Evolutionary conservation across 106 monocot genomes (phyloP), one percentile per base, ranked within the genome.

Genomic region (Dioscorea dumetorum): DNA sequence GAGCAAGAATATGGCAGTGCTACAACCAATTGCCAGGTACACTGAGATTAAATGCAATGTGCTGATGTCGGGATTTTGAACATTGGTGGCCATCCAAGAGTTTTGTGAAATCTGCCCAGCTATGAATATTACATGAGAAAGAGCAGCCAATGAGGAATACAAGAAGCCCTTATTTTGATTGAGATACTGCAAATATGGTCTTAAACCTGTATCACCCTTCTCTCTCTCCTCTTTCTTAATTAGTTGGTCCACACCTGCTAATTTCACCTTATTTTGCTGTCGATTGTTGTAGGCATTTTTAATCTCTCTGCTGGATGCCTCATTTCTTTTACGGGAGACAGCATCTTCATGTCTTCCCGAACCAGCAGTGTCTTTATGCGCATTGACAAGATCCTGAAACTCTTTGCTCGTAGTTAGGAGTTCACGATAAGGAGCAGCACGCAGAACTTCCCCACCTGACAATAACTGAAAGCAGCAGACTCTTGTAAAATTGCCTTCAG

Each of bases 151-250:
- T 3, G 76, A 74, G 49, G 60, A 20, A 73, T 84, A 85, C 32
- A 92, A 61, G 61, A 76, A 90, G 12, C 97, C 97, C 63, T 82
- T 92, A 61, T 93, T 90, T 73, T 99, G 97, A 33, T 57, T 72
- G 61, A 99, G 49, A 70, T 99, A 99, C 73, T 78, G 87, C 20
- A 81, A 19, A 50, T 89, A 99, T 32, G 97, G 97, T 71, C 83
- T 92, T 13, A 99, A 48, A n/a, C 97, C 90, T 2, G 72, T 93
- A 67, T 84, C 75, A 24, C 92, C 92, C 22, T 49, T 80, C 63
- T 93, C 97, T 67, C 60, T 84, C 72, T 99, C 97, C 68, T 99
- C 97, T 83, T 85, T 87, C 78, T 99, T 92, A 68, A 99, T 99
- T 71, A 99, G 62, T 63, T 99, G 89, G 68, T 87, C 81, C 22